These are phyloP conservation scores for Firmiana major DNA, from an alignment of 345 rosid genomes.

Conservation along the genomic window DNA sequence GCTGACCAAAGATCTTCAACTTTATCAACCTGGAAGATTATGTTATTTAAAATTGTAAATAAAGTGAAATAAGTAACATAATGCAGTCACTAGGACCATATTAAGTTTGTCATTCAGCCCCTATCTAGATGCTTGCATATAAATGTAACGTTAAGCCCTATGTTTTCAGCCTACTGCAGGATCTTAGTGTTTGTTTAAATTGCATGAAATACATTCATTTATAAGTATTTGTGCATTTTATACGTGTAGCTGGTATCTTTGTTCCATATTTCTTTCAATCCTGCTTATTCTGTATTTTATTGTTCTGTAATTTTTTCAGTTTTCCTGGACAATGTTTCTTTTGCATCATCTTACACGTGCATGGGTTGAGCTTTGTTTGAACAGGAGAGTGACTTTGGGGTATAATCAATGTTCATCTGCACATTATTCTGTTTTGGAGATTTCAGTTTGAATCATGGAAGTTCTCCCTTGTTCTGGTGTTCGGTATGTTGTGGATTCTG, in stretches of 20 bases:
- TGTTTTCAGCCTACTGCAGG: not conserved
- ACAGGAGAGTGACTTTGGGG: slow-evolving; percentile 24
- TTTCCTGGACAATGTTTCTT: not conserved
- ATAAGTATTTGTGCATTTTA: not conserved
- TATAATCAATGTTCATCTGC: slow-evolving; percentile 18
- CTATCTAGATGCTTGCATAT: not conserved
- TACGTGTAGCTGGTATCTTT: not conserved
- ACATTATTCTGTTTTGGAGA: slow-evolving; percentile 10
- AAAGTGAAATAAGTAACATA: not conserved
- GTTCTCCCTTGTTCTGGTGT: slow-evolving; percentile 48
- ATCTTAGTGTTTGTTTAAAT: not conserved
- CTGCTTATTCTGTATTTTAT: not conserved
- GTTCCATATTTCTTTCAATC: not conserved
- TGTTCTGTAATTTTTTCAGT: not conserved
- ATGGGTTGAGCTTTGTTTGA: slow-evolving; percentile 18
- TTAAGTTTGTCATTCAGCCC: not conserved
- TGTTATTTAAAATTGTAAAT: not conserved
- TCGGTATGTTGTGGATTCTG: slow-evolving; percentile 41
- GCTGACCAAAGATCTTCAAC: not conserved
- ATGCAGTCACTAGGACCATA: not conserved
- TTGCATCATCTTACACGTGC: slow-evolving; percentile 9
- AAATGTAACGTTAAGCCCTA: not conserved
- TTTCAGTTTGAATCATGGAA: slow-evolving; percentile 47
- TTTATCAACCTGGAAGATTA: not conserved
- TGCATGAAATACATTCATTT: not conserved